Evolutionary conservation across 1,284 basidiomycete species (phyloP), one percentile per base, ranked within the genome.

Genomic region (Trametes versicolor): DNA sequence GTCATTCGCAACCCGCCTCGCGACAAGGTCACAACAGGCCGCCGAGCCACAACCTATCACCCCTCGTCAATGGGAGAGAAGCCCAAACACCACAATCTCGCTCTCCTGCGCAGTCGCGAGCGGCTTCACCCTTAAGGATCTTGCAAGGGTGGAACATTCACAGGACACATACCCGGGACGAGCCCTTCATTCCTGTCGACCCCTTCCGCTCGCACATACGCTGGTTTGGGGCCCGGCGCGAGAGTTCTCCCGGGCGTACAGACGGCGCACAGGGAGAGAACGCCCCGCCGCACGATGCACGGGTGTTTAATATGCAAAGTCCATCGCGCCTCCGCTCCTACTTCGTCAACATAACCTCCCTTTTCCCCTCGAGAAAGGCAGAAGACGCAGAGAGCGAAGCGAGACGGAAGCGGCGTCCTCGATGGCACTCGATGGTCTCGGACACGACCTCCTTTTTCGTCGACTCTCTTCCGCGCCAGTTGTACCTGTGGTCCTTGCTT

Each of bases 401-500:
- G 19, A 32, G 36, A 9, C 51, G 55, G 23, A 61, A 47, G 43
- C 58, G 52, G 25, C 63, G 58, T 4, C 56, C 48, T 6, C 32
- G 60, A 36, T 71, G 70, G 63, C 64, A 62, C 9, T 29, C 55
- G 1, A 65, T 66, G 27, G 54, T 66, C 3, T 51, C 51, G 7
- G 69, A 68, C 45, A 48, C 67, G 17, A 74, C 61, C 36, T 53
- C 75, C 4, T 82, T 85, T 70, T 48, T 85, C 27, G 68, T 76
- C 2, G 85, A 89, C 67, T 85, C 83, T 0, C 69, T 91, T 4
- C 86, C 88, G 1, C 80, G 88, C 21, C 82, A 89, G 68, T 45
- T 86, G 0, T 93, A 92, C 72, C 81, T 91, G 43, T 81, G 86
- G 70, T 66, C 87, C 37, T 84, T 93, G 7, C 81, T 93, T n/a